Percentiles rank a stretch among this genome's conserved stretches.
These are phyloP conservation scores for Candida cerambycidarum DNA, from an alignment of 805 yeast species.

Conservation along the genomic window DNA sequence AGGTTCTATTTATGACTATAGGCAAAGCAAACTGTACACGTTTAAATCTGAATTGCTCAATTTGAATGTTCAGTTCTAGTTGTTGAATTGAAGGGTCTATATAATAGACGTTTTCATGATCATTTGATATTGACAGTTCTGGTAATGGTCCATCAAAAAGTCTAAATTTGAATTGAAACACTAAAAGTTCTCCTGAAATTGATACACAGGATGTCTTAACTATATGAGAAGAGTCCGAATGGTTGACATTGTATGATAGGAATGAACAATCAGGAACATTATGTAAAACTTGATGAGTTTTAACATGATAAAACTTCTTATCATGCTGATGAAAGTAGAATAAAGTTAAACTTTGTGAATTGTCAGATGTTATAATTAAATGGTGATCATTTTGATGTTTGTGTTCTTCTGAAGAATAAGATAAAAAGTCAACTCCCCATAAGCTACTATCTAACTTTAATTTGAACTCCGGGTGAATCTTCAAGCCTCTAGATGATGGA, in stretches of 20 bases:
- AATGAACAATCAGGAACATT: slow-evolving; percentile 57
- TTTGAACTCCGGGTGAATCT: slow-evolving; percentile 23
- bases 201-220: slow-evolving; percentile 39
- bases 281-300: slow-evolving; percentile 46
- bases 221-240: slow-evolving; percentile 23
- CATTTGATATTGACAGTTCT: slow-evolving; percentile 10
- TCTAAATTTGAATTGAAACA: slow-evolving; percentile 35
- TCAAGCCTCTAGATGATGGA: slow-evolving; percentile 16
- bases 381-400: slow-evolving; percentile 22
- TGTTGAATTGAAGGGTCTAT: slow-evolving; percentile 29
- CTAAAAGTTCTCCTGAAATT: slow-evolving; percentile 47
- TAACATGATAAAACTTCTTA: slow-evolving; percentile 28
- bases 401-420: slow-evolving; percentile 14
- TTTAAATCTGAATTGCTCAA: slow-evolving; percentile 16
- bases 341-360: slow-evolving; percentile 46
- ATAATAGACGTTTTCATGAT: slow-evolving; percentile 18
- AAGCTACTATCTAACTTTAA: slow-evolving; percentile 46
- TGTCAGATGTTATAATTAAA: slow-evolving; percentile 53
- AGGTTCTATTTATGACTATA: slow-evolving; percentile 28
- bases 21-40: slow-evolving; percentile 26
- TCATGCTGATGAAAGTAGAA: slow-evolving; percentile 32
- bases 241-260: slow-evolving; percentile 16
- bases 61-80: slow-evolving; percentile 16
- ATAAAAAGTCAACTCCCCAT: slow-evolving; percentile 61
- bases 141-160: slow-evolving; percentile 27